Evolutionary conservation across 306 rosid genomes (phyloP).

Genomic region (Arachis hypogaea): DNA sequence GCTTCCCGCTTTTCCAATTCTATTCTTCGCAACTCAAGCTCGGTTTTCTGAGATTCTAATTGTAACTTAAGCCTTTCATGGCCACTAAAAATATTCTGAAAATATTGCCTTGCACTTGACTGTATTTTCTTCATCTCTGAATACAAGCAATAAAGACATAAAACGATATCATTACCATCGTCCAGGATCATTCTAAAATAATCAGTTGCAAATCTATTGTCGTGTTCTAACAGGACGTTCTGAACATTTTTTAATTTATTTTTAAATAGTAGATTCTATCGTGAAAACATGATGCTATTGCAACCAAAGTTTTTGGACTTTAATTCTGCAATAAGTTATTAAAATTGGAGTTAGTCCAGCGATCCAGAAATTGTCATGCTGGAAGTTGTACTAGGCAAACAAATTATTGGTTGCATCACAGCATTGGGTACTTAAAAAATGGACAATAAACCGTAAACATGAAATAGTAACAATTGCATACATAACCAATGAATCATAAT

Average conservation of each 20-base stretch:
- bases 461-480: slow-evolving; percentile 11
- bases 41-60: slow-evolving; percentile 79
- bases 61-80: slow-evolving; percentile 79
- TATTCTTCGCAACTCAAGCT: slow-evolving; percentile 66
- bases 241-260: background rate
- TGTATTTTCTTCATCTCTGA: slow-evolving; percentile 83
- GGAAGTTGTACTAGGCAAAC: slow-evolving; percentile 23
- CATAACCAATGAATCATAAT: slow-evolving; percentile 3
- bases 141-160: slow-evolving; percentile 41
- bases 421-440: slow-evolving; percentile 15
- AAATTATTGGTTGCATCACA: slow-evolving; percentile 26
- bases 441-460: slow-evolving; percentile 32
- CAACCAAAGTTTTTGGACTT: slow-evolving; percentile 27
- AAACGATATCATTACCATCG: slow-evolving; percentile 31
- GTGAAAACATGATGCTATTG: background rate
- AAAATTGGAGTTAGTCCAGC: slow-evolving; percentile 22
- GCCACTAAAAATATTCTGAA: slow-evolving; percentile 76
- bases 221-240: slow-evolving; percentile 29
- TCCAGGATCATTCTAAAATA: slow-evolving; percentile 26
- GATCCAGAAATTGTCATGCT: slow-evolving; percentile 23
- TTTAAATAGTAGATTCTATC: background rate
- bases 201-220: slow-evolving; percentile 28
- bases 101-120: slow-evolving; percentile 82
- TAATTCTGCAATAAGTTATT: slow-evolving; percentile 13
- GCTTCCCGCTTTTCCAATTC: slow-evolving; percentile 93